Percentiles rank a stretch among this genome's conserved stretches.
These are phyloP conservation scores for Decorospora gaudefroyi DNA, from an alignment of 2,329 filamentous ascomycete genomes.

Conservation along the genomic window DNA sequence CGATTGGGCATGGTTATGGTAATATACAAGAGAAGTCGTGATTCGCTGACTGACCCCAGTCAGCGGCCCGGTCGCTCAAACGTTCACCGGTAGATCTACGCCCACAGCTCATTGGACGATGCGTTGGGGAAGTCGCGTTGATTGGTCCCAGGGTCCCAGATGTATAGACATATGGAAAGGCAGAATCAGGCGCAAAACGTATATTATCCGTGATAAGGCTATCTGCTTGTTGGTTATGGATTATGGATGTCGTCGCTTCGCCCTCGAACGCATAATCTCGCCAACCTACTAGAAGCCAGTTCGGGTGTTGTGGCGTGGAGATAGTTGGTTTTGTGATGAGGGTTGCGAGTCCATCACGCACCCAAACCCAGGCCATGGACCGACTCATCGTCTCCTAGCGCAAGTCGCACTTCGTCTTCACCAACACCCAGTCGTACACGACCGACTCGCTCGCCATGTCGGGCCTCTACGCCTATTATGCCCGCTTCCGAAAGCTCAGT, in stretches of 20 bases:
- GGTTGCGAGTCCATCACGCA: constrained; percentile 16
- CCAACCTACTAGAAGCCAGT: constrained; percentile 9
- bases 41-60: constrained; percentile 11
- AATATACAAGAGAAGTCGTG: constrained; percentile 1
- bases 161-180: constrained; percentile 5
- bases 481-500: constrained; percentile 85
- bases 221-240: constrained; percentile 12
- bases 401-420: constrained; percentile 87
- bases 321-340: not conserved
- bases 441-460: constrained; percentile 79
- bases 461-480: constrained; percentile 79
- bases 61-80: constrained; percentile 10
- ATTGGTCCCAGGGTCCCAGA: constrained; percentile 1
- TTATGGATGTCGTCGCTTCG: not conserved
- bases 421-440: constrained; percentile 84
- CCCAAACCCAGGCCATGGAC: constrained; percentile 72
- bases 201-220: constrained; percentile 11
- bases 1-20: constrained; percentile 10
- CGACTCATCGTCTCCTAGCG: constrained; percentile 85
- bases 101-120: constrained; percentile 6
- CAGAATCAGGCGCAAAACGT: constrained; percentile 5
- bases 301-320: not conserved
- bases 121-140: not conserved
- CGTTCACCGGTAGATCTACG: constrained; percentile 15
- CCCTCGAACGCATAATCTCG: not conserved